Evolutionary conservation across 2,329 filamentous ascomycete species (phyloP).

Genomic region (Aspergillus bombycis): DNA sequence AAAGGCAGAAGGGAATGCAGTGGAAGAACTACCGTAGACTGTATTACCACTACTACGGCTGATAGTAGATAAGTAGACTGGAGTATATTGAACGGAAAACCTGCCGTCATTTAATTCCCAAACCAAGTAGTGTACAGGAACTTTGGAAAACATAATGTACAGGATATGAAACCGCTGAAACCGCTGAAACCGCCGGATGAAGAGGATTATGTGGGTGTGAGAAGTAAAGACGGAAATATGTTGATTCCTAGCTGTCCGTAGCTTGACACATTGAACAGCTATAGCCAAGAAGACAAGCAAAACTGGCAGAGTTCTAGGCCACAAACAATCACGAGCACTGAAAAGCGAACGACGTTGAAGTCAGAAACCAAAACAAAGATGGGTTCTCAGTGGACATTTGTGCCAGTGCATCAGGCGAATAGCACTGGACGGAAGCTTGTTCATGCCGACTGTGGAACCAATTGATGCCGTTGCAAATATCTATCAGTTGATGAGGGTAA

Average conservation of each 20-base stretch:
- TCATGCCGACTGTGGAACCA: neutral
- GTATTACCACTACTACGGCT: neutral
- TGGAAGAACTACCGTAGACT: neutral
- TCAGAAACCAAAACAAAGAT: neutral
- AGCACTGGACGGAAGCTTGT: neutral
- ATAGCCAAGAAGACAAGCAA: neutral
- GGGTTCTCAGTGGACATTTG: neutral
- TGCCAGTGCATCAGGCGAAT: neutral
- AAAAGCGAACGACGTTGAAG: neutral
- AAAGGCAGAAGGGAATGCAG: neutral
- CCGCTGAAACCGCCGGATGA: neutral
- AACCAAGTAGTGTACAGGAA: neutral
- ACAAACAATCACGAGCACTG: neutral
- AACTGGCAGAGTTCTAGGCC: neutral
- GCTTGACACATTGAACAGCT: neutral
- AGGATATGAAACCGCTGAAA: neutral
- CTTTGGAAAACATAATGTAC: neutral
- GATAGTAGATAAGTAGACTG: neutral
- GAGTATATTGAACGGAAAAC: neutral
- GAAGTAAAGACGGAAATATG: neutral
- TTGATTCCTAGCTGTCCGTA: constrained; percentile 2
- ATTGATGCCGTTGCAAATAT: neutral
- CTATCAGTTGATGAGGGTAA: neutral
- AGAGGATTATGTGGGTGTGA: neutral
- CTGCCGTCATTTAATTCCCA: neutral